Base-by-base conservation (phyloP, 305 asterid genomes). In the Solanum chacoense region DNA sequence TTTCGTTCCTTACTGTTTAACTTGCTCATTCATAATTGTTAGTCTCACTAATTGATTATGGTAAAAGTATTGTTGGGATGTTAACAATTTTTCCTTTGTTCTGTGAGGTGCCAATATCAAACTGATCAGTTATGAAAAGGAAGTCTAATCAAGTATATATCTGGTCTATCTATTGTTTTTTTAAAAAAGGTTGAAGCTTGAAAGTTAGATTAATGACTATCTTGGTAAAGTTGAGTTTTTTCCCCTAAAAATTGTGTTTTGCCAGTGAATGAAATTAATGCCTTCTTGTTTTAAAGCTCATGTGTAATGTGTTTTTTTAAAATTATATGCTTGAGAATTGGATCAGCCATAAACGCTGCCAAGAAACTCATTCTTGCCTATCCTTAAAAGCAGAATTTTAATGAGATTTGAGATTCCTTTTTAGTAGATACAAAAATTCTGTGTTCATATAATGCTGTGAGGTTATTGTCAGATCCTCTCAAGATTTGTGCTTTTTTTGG, bases 221-320 rank as follows among this genome's bases (percentile, higher is more conserved):
- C 73, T 83, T 83, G 20, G 42, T 31, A 11, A 83, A 83, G 29
- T 83, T 9, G 36, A 83, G 29, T 50, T 29, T 10, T 28, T 11
- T 4, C 31, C 65, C 73, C 73, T 50, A 18, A 45, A 18, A 55
- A 20, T 83, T 50, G 20, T 83, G 87, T 31, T 83, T 3, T 31
- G 37, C 20, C 67, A 29, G 73, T 14, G 31, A 83, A 83, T 50
- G 11, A 50, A 28, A 50, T 45, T 81, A 83, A 83, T 29, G 86
- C 72, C 40, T 84, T 67, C 59, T 88, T 80, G 78, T 88, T 84
- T 85, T 72, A 72, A 29, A 88, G 72, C 12, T 45, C 72, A 83
- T 6, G 22, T 29, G 86, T 3, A 40, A 28, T 42, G 28, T 45
- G 72, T 45, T 45, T 13, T 22, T 78, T 22, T 37, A 7, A 4